Percentiles rank a stretch among this genome's conserved stretches.
Conservation (phyloP, 257 asterid species). For the Fraxinus cuspidata region DNA sequence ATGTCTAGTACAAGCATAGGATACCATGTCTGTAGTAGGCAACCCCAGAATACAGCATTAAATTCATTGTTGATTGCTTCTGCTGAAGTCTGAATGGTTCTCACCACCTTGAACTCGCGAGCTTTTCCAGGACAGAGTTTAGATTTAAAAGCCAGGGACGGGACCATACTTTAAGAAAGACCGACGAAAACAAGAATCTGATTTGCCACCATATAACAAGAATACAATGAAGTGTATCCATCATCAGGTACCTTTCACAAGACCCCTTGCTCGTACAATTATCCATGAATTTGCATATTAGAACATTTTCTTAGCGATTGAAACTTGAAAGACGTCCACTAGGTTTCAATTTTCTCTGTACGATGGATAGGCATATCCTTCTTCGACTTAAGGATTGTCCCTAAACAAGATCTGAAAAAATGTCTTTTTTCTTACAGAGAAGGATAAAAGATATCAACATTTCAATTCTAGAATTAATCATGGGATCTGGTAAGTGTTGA, state of each 20-base stretch:
- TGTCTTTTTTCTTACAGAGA: background rate
- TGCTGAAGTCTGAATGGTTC: background rate
- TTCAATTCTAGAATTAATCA: no score
- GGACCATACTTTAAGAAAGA: background rate
- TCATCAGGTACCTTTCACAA: background rate
- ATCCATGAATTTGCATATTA: no score
- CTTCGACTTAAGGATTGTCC: background rate
- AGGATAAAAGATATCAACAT: background rate
- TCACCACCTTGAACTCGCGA: background rate
- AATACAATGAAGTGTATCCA: background rate
- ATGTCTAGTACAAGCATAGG: background rate
- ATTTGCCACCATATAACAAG: background rate
- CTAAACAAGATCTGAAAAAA: background rate
- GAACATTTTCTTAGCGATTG: no score
- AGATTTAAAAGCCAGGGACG: background rate
- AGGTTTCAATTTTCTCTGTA: no score
- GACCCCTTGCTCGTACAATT: background rate
- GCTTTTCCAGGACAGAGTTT: background rate
- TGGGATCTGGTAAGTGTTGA: background rate
- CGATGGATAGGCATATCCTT: background rate
- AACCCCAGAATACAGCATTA: background rate
- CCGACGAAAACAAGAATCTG: background rate
- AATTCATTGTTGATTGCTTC: background rate
- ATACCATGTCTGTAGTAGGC: background rate
- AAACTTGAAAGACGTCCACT: no score